Base-by-base conservation (phyloP, 2,329 filamentous ascomycete species). In the Fusarium sp. region DNA sequence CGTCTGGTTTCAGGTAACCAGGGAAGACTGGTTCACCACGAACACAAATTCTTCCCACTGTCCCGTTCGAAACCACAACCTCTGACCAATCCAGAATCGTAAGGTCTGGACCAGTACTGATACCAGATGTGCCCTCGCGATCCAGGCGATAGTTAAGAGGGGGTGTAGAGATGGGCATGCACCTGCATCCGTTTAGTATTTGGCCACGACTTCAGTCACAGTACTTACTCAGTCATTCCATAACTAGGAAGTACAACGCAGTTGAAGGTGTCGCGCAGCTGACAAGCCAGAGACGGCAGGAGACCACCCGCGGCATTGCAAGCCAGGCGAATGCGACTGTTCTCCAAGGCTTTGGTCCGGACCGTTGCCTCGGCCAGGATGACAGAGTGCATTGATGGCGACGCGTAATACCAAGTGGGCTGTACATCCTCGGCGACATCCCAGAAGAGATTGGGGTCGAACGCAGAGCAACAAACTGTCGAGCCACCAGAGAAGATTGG, bases 361-460 rank as follows among this genome's bases (percentile, higher is more conserved):
- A 82, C 79, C 16, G 79, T 71, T 10, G 82, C 84, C 71, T 86
- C 85, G n/a, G 84, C 84, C 1, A 90, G 80, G 40, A 90, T 88
- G 65, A 88, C 82, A 11, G 87, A 85, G 71, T 90, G 88, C 87
- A 90, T 90, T 2, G 87, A 87, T 1, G 88, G 88, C 14, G 88
- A 89, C 2, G 88, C 88, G 74, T 90, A 90, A 78, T 90, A 90
- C 88, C 88, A 90, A 0, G 87, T 89, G 1, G 88, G 86, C 7
- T 80, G 77, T 27, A 84, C 81, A 38, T 84, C 81, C 66, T 88
- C 83, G 6, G 88, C 83, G 18, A 87, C 83, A 71, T 89, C 87
- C 88, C 88, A 90, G 76, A 90, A 90, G 18, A 88, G 81, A 73
- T 84, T 87, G 3, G 88, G 85, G 57, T 90, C 88, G 74, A 89